Evolutionary conservation across 2,329 filamentous ascomycete species (phyloP).

Genomic region (Gaeumannomyces sp.): DNA sequence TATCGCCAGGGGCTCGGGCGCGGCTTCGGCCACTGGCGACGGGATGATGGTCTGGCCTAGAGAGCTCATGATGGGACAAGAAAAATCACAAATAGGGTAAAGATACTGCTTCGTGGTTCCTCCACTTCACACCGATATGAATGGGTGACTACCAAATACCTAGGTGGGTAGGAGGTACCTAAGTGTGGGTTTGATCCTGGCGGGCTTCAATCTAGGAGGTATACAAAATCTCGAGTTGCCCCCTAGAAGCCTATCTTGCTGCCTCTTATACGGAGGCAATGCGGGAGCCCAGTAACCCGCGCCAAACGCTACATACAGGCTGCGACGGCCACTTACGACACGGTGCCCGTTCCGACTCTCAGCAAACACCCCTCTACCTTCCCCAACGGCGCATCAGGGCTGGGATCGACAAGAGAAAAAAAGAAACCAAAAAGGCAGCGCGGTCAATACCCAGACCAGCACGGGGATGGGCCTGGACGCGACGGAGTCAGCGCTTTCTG

Average conservation of each 20-base stretch:
- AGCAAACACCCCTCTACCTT: not conserved
- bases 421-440: too few species aligned
- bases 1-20: constrained; percentile 4
- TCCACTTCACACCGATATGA: not conserved
- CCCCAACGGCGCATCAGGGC: too few species aligned
- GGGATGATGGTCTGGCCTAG: not conserved
- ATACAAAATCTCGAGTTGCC: not conserved
- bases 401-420: too few species aligned
- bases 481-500: too few species aligned
- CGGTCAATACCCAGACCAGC: too few species aligned
- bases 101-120: not conserved
- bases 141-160: too few species aligned
- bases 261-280: not conserved
- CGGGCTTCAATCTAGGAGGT: not conserved
- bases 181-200: not conserved
- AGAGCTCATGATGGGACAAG: constrained; percentile 3
- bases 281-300: not conserved
- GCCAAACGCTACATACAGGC: not conserved
- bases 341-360: not conserved
- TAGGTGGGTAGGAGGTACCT: not conserved
- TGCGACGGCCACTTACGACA: not conserved
- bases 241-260: not conserved
- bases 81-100: not conserved
- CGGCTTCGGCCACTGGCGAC: not conserved
- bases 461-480: too few species aligned